phyloP scores from a whole-genome alignment of 371 early-diverging fungal species.

The Coemansia sp. region DNA sequence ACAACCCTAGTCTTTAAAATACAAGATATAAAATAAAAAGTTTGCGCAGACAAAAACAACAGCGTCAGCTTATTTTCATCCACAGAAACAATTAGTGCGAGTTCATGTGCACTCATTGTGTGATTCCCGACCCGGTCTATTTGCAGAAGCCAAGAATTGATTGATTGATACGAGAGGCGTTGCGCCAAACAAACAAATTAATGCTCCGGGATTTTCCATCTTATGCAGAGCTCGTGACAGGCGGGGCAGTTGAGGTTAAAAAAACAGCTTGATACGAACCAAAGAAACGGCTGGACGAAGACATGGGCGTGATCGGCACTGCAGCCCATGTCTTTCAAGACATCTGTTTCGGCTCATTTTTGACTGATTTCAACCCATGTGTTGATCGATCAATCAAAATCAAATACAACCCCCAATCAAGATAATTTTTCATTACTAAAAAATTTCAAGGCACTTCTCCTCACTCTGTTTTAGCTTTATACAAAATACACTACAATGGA shows the following conservation, averaged over 20 bases:
- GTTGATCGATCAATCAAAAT: background rate
- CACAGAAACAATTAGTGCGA: background rate
- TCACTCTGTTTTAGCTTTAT: background rate
- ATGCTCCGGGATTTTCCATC: background rate
- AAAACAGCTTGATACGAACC: too few species aligned
- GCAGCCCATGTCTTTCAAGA: too few species aligned
- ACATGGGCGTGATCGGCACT: too few species aligned
- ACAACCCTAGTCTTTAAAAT: too few species aligned
- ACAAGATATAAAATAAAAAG: too few species aligned
- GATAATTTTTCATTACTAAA: background rate
- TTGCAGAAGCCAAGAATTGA: background rate
- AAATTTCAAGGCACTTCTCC: background rate
- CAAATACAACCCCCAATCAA: background rate
- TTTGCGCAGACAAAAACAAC: background rate
- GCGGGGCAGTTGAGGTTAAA: too few species aligned
- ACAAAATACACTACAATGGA: conserved; percentile 51
- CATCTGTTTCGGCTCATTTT: background rate
- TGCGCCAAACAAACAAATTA: background rate
- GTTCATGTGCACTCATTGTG: background rate
- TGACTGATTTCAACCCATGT: background rate
- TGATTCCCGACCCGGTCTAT: conserved; percentile 3
- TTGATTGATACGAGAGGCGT: conserved; percentile 1
- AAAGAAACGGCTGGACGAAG: too few species aligned
- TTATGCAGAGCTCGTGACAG: too few species aligned
- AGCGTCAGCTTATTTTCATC: background rate